phyloP scores from a whole-genome alignment of 2,329 filamentous ascomycete species.

The Bipolaris sorokiniana region DNA sequence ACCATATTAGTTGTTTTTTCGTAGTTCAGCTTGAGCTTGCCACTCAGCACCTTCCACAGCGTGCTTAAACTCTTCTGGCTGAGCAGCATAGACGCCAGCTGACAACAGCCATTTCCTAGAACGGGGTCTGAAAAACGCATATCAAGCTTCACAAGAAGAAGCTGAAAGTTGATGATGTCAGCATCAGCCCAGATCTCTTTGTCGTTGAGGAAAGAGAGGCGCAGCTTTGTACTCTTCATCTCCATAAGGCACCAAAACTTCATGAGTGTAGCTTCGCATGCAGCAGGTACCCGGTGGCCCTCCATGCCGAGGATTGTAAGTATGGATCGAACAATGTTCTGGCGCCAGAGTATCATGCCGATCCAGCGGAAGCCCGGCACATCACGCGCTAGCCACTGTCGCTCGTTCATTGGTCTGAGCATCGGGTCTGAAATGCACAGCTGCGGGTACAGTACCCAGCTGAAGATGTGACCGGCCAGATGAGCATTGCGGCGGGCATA shows the following conservation, averaged over 20 bases:
- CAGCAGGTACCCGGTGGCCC: slow-evolving; percentile 57
- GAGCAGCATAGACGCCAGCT: slow-evolving; percentile 56
- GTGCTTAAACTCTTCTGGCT: slow-evolving; percentile 58
- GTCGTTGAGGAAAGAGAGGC: slow-evolving; percentile 63
- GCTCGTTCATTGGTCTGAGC: slow-evolving; percentile 52
- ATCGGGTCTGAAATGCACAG: slow-evolving; percentile 67
- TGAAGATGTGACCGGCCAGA: slow-evolving; percentile 63
- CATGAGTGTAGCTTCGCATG: slow-evolving; percentile 57
- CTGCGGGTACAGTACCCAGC: slow-evolving; percentile 63
- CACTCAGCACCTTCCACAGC: slow-evolving; percentile 53
- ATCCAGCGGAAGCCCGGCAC: slow-evolving; percentile 72
- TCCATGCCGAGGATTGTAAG: slow-evolving; percentile 66
- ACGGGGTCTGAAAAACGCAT: slow-evolving; percentile 72
- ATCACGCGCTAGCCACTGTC: slow-evolving; percentile 38
- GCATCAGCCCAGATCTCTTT: slow-evolving; percentile 60
- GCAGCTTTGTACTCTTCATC: slow-evolving; percentile 61
- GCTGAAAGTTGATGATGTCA: slow-evolving; percentile 66
- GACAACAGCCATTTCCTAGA: slow-evolving; percentile 56
- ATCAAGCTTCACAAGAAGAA: slow-evolving; percentile 74
- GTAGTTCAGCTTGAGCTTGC: slow-evolving; percentile 56
- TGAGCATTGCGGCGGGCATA: slow-evolving; percentile 63
- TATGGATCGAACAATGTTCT: slow-evolving; percentile 59
- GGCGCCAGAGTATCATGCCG: slow-evolving; percentile 62
- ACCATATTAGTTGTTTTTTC: slow-evolving; percentile 23
- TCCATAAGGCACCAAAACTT: slow-evolving; percentile 80